Evolutionary conservation across 805 yeast genomes (phyloP).

Genomic region (Nakazawaea anatomiae): DNA sequence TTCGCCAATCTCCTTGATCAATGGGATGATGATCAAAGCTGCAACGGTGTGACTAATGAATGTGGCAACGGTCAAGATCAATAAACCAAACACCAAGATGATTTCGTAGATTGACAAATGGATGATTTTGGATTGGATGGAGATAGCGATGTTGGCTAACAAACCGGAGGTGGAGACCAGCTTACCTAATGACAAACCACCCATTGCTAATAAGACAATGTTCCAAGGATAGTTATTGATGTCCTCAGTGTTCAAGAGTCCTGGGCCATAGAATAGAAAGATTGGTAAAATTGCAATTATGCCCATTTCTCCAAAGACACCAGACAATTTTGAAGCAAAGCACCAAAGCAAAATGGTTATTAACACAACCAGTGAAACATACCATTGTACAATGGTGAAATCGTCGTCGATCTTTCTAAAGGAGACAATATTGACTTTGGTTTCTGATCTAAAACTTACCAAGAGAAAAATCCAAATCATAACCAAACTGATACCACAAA

Average conservation of each 20-base stretch:
- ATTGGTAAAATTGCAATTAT: constrained; percentile 86
- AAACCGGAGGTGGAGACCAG: constrained; percentile 92
- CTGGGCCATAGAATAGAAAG: constrained; percentile 89
- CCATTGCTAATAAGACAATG: constrained; percentile 93
- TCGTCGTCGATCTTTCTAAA: constrained; percentile 59
- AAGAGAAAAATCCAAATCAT: constrained; percentile 70
- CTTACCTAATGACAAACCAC: constrained; percentile 92
- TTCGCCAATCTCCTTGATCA: constrained; percentile 86
- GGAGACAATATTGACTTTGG: constrained; percentile 46
- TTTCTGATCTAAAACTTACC: constrained; percentile 53
- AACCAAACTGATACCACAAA: constrained; percentile 55
- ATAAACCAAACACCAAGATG: constrained; percentile 70
- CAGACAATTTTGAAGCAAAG: constrained; percentile 67
- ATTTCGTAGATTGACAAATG: constrained; percentile 69
- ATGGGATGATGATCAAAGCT: constrained; percentile 86
- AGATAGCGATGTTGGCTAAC: constrained; percentile 66
- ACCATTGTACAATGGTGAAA: constrained; percentile 70
- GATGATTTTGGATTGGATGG: constrained; percentile 60
- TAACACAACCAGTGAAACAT: constrained; percentile 60
- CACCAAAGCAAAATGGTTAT: constrained; percentile 87
- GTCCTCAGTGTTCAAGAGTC: constrained; percentile 80
- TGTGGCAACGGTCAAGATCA: constrained; percentile 82
- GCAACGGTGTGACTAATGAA: constrained; percentile 97
- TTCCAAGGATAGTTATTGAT: constrained; percentile 97
- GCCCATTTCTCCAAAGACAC: constrained; percentile 92